Evolutionary conservation across 768 basidiomycete species (phyloP).

Genomic region (Suillus decipiens): DNA sequence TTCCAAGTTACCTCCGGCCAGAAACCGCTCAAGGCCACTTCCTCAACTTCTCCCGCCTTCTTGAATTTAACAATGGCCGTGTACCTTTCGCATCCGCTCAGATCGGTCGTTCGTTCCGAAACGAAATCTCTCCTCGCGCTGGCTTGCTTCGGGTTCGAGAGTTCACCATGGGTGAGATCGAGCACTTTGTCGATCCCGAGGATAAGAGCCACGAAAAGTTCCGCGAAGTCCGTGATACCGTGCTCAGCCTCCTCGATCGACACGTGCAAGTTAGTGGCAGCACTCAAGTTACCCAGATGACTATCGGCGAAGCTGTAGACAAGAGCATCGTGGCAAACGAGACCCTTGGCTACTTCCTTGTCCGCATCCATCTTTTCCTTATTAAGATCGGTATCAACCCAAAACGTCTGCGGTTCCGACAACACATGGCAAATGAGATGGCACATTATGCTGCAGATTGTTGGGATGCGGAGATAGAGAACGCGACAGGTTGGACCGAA

Average conservation of each 20-base stretch:
- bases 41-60: slow-evolving; percentile 94
- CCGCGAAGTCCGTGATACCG: slow-evolving; percentile 72
- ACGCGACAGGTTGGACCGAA: slow-evolving; percentile 88
- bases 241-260: slow-evolving; percentile 77
- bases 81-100: slow-evolving; percentile 97
- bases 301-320: slow-evolving; percentile 87
- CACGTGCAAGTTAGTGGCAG: slow-evolving; percentile 78
- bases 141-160: slow-evolving; percentile 96
- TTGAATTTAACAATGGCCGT: slow-evolving; percentile 97
- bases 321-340: slow-evolving; percentile 91
- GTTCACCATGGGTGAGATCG: slow-evolving; percentile 99
- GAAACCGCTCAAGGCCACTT: slow-evolving; percentile 99
- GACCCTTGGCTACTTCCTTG: slow-evolving; percentile 97
- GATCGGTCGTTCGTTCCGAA: slow-evolving; percentile 94
- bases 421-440: slow-evolving; percentile 99
- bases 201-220: slow-evolving; percentile 91
- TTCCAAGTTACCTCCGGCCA: slow-evolving; percentile 82
- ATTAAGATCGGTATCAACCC: slow-evolving; percentile 90
- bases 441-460: slow-evolving; percentile 99
- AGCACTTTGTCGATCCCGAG: slow-evolving; percentile 95
- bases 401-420: slow-evolving; percentile 83
- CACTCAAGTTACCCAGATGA: slow-evolving; percentile 63
- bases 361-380: slow-evolving; percentile 87
- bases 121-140: slow-evolving; percentile 96
- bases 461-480: slow-evolving; percentile 99